Conservation (phyloP, 1,284 basidiomycete species). For the Agaricales sp. region DNA sequence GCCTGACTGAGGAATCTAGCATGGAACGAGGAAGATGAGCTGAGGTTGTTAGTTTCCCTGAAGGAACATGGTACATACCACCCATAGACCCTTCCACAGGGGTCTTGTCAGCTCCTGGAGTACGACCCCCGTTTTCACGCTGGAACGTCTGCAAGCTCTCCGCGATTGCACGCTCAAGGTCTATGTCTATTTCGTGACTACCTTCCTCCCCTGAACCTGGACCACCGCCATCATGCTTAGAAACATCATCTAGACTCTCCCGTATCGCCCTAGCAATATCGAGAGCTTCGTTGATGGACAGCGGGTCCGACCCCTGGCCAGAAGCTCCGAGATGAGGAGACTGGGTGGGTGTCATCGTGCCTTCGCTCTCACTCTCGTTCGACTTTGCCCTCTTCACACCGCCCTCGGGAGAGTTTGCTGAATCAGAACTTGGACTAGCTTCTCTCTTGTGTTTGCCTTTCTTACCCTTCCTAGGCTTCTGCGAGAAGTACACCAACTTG, state of each 20-base stretch:
- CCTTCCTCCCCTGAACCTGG: constrained; percentile 8
- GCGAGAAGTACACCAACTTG: constrained; percentile 40
- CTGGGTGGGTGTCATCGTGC: background rate
- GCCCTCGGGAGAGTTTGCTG: too few relatives aligned
- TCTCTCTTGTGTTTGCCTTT: constrained; percentile 8
- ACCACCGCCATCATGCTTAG: constrained; percentile 9
- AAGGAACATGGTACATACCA: background rate
- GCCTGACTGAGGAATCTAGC: background rate
- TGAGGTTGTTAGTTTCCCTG: background rate
- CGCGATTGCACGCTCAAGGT: background rate
- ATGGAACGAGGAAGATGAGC: background rate
- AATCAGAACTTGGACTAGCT: too few relatives aligned
- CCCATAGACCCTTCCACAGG: background rate
- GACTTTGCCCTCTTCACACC: too few relatives aligned
- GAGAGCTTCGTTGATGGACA: constrained; percentile 22
- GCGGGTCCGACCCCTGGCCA: constrained; percentile 14
- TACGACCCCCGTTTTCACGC: background rate
- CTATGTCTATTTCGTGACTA: constrained; percentile 3
- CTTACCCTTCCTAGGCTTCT: constrained; percentile 14
- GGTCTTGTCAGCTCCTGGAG: background rate
- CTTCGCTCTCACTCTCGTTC: constrained; percentile 5
- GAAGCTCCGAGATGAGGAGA: too few relatives aligned
- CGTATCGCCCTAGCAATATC: constrained; percentile 68
- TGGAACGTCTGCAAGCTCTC: background rate
- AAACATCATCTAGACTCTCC: constrained; percentile 46